A percentile compares a stretch with the other conserved stretches of the same genome.
Evolutionary conservation across 331 rosid genomes (phyloP).

Genomic region (Acacia concinna): DNA sequence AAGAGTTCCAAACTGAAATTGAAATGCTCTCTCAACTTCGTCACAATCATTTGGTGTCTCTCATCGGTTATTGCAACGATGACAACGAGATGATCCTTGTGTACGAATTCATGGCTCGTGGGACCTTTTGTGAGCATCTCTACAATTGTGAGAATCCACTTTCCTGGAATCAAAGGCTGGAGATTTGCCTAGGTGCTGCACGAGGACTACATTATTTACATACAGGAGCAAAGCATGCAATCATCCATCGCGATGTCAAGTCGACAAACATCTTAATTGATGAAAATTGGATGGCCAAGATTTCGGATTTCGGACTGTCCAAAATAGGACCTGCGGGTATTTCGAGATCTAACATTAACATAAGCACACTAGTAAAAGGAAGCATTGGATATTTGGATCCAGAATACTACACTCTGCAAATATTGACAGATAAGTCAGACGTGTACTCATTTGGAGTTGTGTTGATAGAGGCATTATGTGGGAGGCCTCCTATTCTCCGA

Average conservation of each 20-base stretch:
- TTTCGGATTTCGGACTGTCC: not conserved
- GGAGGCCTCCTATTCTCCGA: not conserved
- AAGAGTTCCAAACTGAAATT: not conserved
- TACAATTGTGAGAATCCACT: not conserved
- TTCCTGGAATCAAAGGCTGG: not conserved
- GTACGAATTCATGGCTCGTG: no score
- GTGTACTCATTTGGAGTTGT: conserved; percentile 1
- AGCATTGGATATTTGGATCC: not conserved
- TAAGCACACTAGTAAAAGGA: not conserved
- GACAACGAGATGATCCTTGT: not conserved
- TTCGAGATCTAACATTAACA: not conserved
- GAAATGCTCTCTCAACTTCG: not conserved
- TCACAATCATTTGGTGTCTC: not conserved
- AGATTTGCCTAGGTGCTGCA: not conserved
- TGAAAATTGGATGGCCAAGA: conserved; percentile 9
- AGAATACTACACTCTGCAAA: not conserved
- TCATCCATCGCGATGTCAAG: not conserved
- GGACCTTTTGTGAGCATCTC: not conserved
- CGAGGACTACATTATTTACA: not conserved
- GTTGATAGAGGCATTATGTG: not conserved
- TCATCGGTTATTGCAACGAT: not conserved
- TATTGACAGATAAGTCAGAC: not conserved
- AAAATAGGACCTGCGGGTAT: not conserved
- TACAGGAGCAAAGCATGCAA: not conserved
- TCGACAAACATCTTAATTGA: not conserved